Base-by-base conservation (phyloP, 805 yeast genomes). In the Kregervanrija pseudodelftensis region DNA sequence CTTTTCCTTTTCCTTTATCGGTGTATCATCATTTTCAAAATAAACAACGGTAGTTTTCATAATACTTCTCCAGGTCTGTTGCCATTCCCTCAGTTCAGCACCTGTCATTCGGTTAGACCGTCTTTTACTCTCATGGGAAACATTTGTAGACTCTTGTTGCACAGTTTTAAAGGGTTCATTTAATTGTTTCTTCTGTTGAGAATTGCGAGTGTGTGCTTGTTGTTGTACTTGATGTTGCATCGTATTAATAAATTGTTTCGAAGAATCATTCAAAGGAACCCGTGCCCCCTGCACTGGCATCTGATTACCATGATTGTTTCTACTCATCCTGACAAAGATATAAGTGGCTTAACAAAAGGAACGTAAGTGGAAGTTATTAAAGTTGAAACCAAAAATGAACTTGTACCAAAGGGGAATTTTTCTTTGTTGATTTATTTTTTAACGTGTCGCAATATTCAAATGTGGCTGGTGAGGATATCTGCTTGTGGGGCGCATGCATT, bases 11-110 rank as follows among this genome's bases (percentile, higher is more conserved):
- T 70, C 74, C 39, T 54, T 60, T 46, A 52, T 63, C 51, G 52
- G 59, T 1, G 63, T 59, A 15, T 67, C 70, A 45, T 61, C 68
- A 36, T 66, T 60, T 46, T 80, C 85, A 53, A 80, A 79, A 54
- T 79, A 80, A 5, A 78, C 77, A 9, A 72, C 74, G 10, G 79
- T 71, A 41, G 69, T 73, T 37, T 68, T 72, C 77, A 80, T 73
- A 45, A 79, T 77, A 44, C 68, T 68, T 37, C 76, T 64, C 86
- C 86, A 80, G 40, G 73, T 71, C 32, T 63, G 66, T 53, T 77
- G 82, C 86, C 86, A 80, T 49, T 69, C 70, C 42, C 61, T 63
- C 41, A 80, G 58, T 44, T 75, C 80, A 15, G 53, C 58, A 28
- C 66, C 66, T 7, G 60, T 61, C 60, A 61, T 57, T 30, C 60